phyloP scores from a whole-genome alignment of 23 red algal species.

The Gracilariopsis chorda region DNA sequence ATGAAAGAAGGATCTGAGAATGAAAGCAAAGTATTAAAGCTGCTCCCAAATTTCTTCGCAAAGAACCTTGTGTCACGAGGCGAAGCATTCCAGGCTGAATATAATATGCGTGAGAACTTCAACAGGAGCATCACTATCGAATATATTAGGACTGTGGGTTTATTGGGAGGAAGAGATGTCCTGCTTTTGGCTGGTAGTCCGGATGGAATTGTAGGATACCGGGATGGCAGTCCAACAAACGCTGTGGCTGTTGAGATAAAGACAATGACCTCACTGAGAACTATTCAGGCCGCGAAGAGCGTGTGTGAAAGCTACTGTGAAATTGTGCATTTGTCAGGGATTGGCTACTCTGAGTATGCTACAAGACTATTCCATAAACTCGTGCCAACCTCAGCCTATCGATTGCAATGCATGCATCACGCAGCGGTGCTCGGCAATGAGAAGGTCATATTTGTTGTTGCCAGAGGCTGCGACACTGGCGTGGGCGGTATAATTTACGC shows the following conservation, averaged over 20 bases:
- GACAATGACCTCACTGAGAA: not conserved
- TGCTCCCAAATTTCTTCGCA: too few relatives aligned
- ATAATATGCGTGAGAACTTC: too few relatives aligned
- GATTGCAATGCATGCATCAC: conserved; percentile 2
- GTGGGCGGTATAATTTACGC: not conserved
- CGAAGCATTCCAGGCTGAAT: too few relatives aligned
- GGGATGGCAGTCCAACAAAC: not conserved
- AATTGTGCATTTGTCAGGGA: not conserved
- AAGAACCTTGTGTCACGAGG: too few relatives aligned
- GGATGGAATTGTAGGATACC: not conserved
- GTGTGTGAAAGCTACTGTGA: not conserved
- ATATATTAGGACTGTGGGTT: too few relatives aligned
- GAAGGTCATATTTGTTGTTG: not conserved
- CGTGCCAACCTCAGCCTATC: not conserved
- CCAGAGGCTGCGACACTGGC: not conserved
- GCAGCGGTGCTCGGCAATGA: not conserved
- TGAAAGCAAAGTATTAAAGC: too few relatives aligned
- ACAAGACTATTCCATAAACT: not conserved
- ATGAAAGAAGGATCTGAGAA: too few relatives aligned
- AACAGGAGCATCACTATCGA: too few relatives aligned
- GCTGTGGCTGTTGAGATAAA: not conserved
- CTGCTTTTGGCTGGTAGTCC: conserved; percentile 3
- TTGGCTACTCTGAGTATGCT: not conserved
- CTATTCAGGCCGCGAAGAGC: not conserved
- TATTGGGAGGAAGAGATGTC: too few relatives aligned